Evolutionary conservation across 371 early-diverging fungal species (phyloP).

Genomic region (Mucor irregularis): DNA sequence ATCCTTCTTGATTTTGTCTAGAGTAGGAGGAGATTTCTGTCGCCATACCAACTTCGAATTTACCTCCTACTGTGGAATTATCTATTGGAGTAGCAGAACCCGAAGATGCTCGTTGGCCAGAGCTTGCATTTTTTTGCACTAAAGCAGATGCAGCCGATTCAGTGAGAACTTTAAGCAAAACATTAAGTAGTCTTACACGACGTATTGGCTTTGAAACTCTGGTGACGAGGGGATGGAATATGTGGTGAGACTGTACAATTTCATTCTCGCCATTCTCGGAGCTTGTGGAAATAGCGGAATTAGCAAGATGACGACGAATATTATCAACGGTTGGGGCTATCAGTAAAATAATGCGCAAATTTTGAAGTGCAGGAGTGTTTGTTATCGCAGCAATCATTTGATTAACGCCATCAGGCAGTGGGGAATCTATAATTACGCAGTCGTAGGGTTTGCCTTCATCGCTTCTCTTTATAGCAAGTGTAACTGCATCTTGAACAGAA

Average conservation of each 20-base stretch:
- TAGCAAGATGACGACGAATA: slow-evolving; percentile 24
- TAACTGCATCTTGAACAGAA: slow-evolving; percentile 16
- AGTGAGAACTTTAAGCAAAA: slow-evolving; percentile 15
- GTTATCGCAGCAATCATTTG: slow-evolving; percentile 20
- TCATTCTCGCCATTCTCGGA: background rate
- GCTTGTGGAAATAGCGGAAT: background rate
- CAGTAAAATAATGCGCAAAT: slow-evolving; percentile 28
- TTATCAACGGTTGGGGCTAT: slow-evolving; percentile 39
- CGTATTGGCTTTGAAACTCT: slow-evolving; percentile 58
- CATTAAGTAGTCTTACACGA: slow-evolving; percentile 43
- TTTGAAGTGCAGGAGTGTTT: slow-evolving; percentile 7
- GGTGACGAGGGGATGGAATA: slow-evolving; percentile 35
- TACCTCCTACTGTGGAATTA: background rate
- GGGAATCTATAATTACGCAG: slow-evolving; percentile 35
- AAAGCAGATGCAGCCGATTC: background rate
- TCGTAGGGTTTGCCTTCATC: slow-evolving; percentile 18
- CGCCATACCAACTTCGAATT: background rate
- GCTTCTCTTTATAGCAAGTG: background rate
- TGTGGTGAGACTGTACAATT: slow-evolving; percentile 7
- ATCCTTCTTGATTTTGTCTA: slow-evolving; percentile 25
- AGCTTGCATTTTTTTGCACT: background rate
- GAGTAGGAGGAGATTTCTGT: slow-evolving; percentile 2
- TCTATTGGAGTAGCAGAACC: background rate
- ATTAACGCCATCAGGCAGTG: slow-evolving; percentile 20
- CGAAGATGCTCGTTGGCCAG: no score